Percentiles rank a stretch among this genome's conserved stretches.
These are phyloP conservation scores for Clathrus columnatus DNA, from an alignment of 768 basidiomycete species.

Conservation along the genomic window DNA sequence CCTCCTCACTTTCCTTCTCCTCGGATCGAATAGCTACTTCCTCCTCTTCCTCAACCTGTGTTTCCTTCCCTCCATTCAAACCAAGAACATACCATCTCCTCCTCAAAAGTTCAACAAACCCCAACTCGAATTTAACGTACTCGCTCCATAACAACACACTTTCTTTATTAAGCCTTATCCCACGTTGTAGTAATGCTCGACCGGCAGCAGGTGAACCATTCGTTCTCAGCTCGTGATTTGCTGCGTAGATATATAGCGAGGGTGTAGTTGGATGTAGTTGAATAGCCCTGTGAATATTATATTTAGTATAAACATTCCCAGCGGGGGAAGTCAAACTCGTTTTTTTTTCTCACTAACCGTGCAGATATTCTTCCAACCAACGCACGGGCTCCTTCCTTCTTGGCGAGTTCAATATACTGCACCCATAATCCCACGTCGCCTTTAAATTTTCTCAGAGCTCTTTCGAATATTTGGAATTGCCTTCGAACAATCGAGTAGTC, in stretches of 20 bases:
- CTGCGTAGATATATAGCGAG: conserved; percentile 74
- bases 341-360: conserved; percentile 39
- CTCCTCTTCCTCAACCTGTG: conserved; percentile 24
- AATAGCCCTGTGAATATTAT: conserved; percentile 48
- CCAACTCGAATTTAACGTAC: conserved; percentile 85
- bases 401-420: conserved; percentile 80
- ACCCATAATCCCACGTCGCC: conserved; percentile 81
- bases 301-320: not conserved
- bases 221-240: conserved; percentile 65
- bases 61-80: conserved; percentile 27
- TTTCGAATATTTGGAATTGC: conserved; percentile 85
- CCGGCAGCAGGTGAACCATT: conserved; percentile 70
- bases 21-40: conserved; percentile 20
- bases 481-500: conserved; percentile 79
- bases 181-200: conserved; percentile 75
- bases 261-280: conserved; percentile 79
- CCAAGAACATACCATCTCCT: conserved; percentile 77
- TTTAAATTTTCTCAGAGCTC: conserved; percentile 83
- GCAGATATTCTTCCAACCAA: conserved; percentile 78
- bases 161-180: conserved; percentile 67
- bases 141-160: conserved; percentile 79
- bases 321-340: not conserved
- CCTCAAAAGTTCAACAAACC: conserved; percentile 72
- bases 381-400: conserved; percentile 67
- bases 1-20: conserved; percentile 42